Evolutionary conservation across 768 basidiomycete species (phyloP).

Genomic region (Suillus paluster): DNA sequence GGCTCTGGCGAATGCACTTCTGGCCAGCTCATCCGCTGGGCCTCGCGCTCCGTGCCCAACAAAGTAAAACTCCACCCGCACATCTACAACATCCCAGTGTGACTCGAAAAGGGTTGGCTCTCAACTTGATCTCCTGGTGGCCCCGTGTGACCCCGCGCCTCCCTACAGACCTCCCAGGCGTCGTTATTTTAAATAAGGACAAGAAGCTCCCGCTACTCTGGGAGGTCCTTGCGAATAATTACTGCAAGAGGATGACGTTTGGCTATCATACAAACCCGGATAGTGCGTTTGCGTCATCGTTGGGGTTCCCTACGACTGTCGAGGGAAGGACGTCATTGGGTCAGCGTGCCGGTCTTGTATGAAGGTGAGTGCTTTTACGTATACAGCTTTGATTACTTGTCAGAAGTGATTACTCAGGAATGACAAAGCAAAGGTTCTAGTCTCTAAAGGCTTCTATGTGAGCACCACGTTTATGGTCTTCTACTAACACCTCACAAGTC

Average conservation of each 20-base stretch:
- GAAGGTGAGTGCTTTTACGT: constrained; percentile 52
- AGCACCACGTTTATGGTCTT: constrained; percentile 30
- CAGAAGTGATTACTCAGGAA: constrained; percentile 46
- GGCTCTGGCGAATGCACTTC: constrained; percentile 73
- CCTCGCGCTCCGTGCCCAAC: constrained; percentile 73
- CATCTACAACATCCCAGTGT: constrained; percentile 60
- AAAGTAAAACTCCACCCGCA: constrained; percentile 63
- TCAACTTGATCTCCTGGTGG: neutral
- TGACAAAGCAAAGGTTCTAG: constrained; percentile 81
- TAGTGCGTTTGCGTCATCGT: constrained; percentile 55
- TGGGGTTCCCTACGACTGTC: constrained; percentile 62
- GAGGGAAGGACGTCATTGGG: constrained; percentile 59
- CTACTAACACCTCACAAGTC: constrained; percentile 12
- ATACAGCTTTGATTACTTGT: neutral
- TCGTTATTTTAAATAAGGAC: constrained; percentile 74
- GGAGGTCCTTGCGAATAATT: constrained; percentile 80
- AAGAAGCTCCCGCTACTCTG: constrained; percentile 79
- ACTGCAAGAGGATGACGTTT: constrained; percentile 62
- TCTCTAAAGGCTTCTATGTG: constrained; percentile 95
- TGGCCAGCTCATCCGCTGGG: constrained; percentile 76
- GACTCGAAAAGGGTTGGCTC: constrained; percentile 66
- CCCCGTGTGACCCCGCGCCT: neutral
- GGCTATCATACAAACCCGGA: constrained; percentile 69
- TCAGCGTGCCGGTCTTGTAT: constrained; percentile 63
- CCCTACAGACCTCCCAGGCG: constrained; percentile 51